Conservation (phyloP, 1,284 basidiomycete genomes). For the Cryptococcus sp. region DNA sequence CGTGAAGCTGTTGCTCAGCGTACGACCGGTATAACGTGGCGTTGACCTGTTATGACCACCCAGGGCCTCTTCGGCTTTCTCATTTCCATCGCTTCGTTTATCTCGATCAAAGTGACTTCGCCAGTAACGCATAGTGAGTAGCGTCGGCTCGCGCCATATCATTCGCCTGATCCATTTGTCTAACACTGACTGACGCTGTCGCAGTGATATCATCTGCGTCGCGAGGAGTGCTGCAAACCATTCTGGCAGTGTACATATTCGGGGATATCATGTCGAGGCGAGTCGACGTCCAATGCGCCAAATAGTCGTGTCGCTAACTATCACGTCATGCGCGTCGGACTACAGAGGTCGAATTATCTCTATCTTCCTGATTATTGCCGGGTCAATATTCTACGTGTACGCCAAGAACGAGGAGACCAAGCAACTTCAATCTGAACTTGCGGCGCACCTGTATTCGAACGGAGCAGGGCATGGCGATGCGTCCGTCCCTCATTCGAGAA, state of each 20-base stretch:
- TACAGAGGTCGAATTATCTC: constrained; percentile 28
- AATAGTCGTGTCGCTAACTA: not conserved
- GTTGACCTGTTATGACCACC: not conserved
- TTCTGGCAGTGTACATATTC: constrained; percentile 22
- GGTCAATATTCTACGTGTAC: constrained; percentile 36
- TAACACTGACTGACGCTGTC: constrained; percentile 14
- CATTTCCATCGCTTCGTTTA: constrained; percentile 28
- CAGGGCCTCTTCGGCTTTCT: constrained; percentile 32
- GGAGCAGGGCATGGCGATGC: no score
- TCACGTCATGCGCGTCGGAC: not conserved
- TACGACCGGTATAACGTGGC: not conserved
- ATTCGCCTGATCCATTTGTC: not conserved
- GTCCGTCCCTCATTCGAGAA: no score
- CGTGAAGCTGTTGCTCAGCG: not conserved
- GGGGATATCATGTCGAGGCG: constrained; percentile 28
- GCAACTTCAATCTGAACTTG: not conserved
- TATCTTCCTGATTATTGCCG: constrained; percentile 33
- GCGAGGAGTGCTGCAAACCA: constrained; percentile 24
- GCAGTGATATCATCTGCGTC: constrained; percentile 31
- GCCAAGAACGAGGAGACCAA: constrained; percentile 25
- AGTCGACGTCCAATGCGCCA: constrained; percentile 2
- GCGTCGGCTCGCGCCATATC: no score
- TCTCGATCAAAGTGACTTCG: constrained; percentile 34
- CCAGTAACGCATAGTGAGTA: constrained; percentile 31
- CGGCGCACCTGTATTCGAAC: no score